Evolutionary conservation across 768 basidiomycete genomes (phyloP), one percentile per base, ranked within the genome.

Genomic region (Clitopilus passeckerianus): DNA sequence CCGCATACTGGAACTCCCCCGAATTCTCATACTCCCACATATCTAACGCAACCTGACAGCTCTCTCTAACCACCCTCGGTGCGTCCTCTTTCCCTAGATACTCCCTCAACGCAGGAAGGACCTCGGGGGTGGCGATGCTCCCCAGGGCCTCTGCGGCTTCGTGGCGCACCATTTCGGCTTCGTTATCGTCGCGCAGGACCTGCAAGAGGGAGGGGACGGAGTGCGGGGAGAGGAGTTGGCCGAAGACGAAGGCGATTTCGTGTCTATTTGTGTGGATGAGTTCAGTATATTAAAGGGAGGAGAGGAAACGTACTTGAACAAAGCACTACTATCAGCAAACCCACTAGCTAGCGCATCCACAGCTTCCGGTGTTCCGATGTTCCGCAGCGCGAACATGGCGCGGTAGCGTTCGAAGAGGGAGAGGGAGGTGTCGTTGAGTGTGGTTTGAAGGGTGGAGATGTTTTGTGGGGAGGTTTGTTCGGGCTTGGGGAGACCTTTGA

Each of bases 131-230:
- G 24, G 89, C 95, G 59, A 99, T 98, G 5, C 96, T 93, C n/a
- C 97, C 97, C 0, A 99, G 82, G 6, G 97, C 97, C 72, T 99
- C 97, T 3, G 97, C 97, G 23, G 96, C 97, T 72, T 99, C 97
- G 65, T 99, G 97, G 33, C 97, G 85, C 9, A 99, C 97, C 96
- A 99, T 98, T 59, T 95, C 93, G 10, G 88, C 88, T 72, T 98
- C 97, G 1, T 75, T 68, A 1, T 70, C 58, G 63, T 94, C 76
- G 63, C 84, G 77, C n/a, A 99, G 79, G 27, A 96, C 91, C 37
- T 81, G 73, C 34, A 98, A 70, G 33, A 99, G 79, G 0, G 91
- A 81, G 9, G 95, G 94, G 20, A 98, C 90, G 0, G 94, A 90
- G 69, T 95, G 87, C 5, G 89, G 80, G 1, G 93, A 94, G 55